Evolutionary conservation across 139 green algal species (phyloP).

Genomic region (Picochlorum costavermella): DNA sequence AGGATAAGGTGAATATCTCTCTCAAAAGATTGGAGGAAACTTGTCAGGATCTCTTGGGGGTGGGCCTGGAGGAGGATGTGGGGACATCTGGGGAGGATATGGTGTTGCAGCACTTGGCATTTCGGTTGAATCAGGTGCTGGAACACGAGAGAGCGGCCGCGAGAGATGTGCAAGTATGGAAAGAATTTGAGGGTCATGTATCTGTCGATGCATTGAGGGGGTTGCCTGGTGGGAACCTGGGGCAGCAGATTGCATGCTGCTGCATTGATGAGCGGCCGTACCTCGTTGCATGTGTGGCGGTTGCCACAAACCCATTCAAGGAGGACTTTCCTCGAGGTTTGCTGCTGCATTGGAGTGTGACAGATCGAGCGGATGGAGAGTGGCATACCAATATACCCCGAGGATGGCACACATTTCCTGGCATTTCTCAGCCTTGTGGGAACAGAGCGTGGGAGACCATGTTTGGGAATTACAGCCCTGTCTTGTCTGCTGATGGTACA

Average conservation of each 20-base stretch:
- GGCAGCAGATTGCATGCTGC: slow-evolving; percentile 13
- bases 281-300: slow-evolving; percentile 1
- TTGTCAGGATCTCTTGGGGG: too few relatives aligned
- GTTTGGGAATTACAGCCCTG: slow-evolving; percentile 11
- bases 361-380: background rate
- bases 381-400: slow-evolving; percentile 15
- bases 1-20: background rate
- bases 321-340: slow-evolving; percentile 15
- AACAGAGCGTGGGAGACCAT: slow-evolving; percentile 21
- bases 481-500: slow-evolving; percentile 5
- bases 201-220: slow-evolving; percentile 2
- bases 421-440: slow-evolving; percentile 13
- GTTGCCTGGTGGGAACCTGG: slow-evolving; percentile 5
- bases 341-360: slow-evolving; percentile 28
- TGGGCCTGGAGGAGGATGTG: too few relatives aligned
- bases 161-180: background rate
- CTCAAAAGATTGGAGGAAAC: too few relatives aligned
- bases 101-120: slow-evolving; percentile 2
- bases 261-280: background rate
- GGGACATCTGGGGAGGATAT: slow-evolving; percentile 5
- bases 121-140: slow-evolving; percentile 1
- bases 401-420: slow-evolving; percentile 22
- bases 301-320: slow-evolving; percentile 6
- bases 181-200: background rate
- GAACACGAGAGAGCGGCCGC: background rate